Percentiles rank a stretch among this genome's conserved stretches.
phyloP scores from a whole-genome alignment of 345 rosid species.

The Pistacia atlantica region DNA sequence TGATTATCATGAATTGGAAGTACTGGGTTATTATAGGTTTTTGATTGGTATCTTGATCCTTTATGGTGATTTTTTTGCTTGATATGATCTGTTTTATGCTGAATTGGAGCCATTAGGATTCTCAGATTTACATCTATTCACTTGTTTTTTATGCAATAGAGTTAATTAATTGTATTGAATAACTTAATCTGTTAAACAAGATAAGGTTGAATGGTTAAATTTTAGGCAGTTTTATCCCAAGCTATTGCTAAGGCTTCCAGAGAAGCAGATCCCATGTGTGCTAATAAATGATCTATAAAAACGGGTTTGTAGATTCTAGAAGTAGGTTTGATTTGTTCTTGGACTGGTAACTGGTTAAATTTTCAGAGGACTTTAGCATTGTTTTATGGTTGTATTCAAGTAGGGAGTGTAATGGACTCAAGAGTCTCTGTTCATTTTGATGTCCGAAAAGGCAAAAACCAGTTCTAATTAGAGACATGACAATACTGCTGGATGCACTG shows the following conservation, averaged over 20 bases:
- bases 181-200: not conserved
- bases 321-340: not conserved
- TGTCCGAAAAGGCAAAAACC: no score
- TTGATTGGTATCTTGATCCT: not conserved
- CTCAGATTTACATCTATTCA: not conserved
- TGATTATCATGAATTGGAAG: constrained; percentile 2
- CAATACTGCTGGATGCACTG: no score
- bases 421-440: no score
- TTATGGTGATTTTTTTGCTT: constrained; percentile 13
- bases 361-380: not conserved
- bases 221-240: not conserved
- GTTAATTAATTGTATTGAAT: not conserved
- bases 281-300: not conserved
- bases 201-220: not conserved
- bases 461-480: no score
- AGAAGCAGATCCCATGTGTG: not conserved
- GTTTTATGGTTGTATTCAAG: not conserved
- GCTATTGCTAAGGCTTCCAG: not conserved
- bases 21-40: not conserved
- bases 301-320: not conserved
- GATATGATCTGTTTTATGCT: constrained; percentile 10
- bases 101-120: not conserved
- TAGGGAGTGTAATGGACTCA: no score
- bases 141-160: not conserved
- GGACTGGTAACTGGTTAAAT: not conserved